These are phyloP conservation scores for Prunus campanulata DNA, from an alignment of 306 rosid genomes.

Conservation along the genomic window DNA sequence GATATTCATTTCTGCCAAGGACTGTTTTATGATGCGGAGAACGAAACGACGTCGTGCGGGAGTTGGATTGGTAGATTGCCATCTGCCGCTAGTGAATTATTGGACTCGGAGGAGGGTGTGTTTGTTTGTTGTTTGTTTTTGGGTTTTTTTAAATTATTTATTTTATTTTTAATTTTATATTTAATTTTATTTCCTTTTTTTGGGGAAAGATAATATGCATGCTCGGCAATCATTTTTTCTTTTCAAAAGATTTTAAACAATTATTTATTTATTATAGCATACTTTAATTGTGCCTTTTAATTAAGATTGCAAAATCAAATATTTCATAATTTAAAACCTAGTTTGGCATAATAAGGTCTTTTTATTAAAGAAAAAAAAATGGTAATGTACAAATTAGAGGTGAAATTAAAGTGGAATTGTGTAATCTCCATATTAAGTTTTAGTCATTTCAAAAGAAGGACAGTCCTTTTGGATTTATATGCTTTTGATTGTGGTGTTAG, in stretches of 20 bases:
- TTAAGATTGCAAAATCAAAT: too few species aligned
- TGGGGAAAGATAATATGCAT: neutral
- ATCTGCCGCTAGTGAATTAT: conserved; percentile 3
- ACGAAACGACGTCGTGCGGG: neutral
- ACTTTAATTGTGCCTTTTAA: too few species aligned
- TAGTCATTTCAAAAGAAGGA: too few species aligned
- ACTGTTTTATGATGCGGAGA: neutral
- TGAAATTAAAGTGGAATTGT: too few species aligned
- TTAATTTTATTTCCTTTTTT: neutral
- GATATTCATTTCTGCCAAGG: conserved; percentile 2
- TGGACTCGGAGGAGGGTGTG: neutral
- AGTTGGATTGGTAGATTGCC: neutral
- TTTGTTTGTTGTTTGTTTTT: neutral
- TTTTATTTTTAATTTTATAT: neutral
- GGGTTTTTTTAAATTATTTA: neutral
- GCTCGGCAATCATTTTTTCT: neutral
- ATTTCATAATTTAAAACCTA: too few species aligned
- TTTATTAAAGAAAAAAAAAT: too few species aligned
- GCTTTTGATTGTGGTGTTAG: too few species aligned
- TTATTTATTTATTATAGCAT: neutral
- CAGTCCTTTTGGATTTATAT: too few species aligned
- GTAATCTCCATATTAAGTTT: too few species aligned
- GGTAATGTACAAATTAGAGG: too few species aligned
- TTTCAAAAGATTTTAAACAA: neutral
- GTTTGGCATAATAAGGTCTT: too few species aligned